phyloP scores from a whole-genome alignment of 768 basidiomycete species.

The Obba rivulosa region DNA sequence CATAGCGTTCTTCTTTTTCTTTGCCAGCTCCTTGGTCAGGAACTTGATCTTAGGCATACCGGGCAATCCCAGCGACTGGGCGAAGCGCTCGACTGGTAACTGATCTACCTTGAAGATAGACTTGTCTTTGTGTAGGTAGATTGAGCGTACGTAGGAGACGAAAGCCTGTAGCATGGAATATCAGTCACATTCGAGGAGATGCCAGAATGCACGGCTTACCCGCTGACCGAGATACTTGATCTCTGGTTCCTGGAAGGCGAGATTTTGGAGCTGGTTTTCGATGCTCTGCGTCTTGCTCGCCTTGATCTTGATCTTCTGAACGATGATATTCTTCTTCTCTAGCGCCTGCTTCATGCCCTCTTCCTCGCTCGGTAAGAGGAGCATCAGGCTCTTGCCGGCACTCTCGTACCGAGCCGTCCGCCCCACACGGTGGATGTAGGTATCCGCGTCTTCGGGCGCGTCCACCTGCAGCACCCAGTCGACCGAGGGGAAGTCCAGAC shows the following conservation, averaged over 20 bases:
- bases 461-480: conserved; percentile 98
- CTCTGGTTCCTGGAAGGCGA: conserved; percentile 93
- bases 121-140: conserved; percentile 93
- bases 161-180: conserved; percentile 58
- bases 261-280: conserved; percentile 83
- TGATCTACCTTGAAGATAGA: conserved; percentile 81
- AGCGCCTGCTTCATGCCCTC: conserved; percentile 79
- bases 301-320: conserved; percentile 82
- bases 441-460: conserved; percentile 95
- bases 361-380: conserved; percentile 88
- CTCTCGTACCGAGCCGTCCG: conserved; percentile 92
- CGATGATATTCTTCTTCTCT: conserved; percentile 62
- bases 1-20: conserved; percentile 67
- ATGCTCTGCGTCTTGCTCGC: conserved; percentile 82
- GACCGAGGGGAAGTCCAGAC: conserved; percentile 92
- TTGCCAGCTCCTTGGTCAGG: conserved; percentile 57
- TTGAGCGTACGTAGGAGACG: conserved; percentile 90
- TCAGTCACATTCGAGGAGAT: neutral
- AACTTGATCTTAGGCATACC: conserved; percentile 97
- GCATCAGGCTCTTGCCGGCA: conserved; percentile 77
- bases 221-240: conserved; percentile 95
- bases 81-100: conserved; percentile 79
- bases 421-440: conserved; percentile 96
- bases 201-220: conserved; percentile 34
- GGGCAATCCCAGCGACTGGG: conserved; percentile 86